phyloP scores from a whole-genome alignment of 2,329 filamentous ascomycete genomes.

The Aureobasidium pullulans region DNA sequence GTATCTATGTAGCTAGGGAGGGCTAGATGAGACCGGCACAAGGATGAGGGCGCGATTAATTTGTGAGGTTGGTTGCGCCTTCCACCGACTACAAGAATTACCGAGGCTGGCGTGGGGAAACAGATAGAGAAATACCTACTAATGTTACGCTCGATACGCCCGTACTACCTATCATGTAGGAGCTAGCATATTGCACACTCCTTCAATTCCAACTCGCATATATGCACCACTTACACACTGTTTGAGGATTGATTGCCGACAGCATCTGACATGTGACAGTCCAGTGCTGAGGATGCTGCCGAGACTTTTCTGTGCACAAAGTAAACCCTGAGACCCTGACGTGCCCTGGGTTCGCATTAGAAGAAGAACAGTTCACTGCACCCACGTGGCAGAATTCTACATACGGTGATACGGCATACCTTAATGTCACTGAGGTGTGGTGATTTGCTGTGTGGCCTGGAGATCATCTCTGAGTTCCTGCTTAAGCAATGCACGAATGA shows the following conservation, averaged over 20 bases:
- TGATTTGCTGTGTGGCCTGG: neutral
- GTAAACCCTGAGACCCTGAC: neutral
- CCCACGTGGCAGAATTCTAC: neutral
- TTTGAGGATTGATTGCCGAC: neutral
- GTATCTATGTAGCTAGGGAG: neutral
- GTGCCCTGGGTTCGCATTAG: neutral
- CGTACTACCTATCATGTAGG: neutral
- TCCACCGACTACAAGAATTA: neutral
- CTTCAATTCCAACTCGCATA: neutral
- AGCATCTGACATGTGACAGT: neutral
- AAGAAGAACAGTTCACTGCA: neutral
- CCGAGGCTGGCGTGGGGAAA: conserved; percentile 7
- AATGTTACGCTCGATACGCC: neutral
- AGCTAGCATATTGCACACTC: neutral
- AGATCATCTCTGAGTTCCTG: neutral
- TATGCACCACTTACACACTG: neutral
- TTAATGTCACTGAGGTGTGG: neutral
- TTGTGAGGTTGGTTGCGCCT: neutral
- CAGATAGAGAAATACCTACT: neutral
- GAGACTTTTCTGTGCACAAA: neutral
- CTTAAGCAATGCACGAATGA: neutral
- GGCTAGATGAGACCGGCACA: conserved; percentile 6
- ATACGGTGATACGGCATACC: neutral
- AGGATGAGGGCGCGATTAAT: conserved; percentile 9
- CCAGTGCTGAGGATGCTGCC: neutral